Evolutionary conservation across 768 basidiomycete species (phyloP).

Genomic region (Tulasnella sp.): DNA sequence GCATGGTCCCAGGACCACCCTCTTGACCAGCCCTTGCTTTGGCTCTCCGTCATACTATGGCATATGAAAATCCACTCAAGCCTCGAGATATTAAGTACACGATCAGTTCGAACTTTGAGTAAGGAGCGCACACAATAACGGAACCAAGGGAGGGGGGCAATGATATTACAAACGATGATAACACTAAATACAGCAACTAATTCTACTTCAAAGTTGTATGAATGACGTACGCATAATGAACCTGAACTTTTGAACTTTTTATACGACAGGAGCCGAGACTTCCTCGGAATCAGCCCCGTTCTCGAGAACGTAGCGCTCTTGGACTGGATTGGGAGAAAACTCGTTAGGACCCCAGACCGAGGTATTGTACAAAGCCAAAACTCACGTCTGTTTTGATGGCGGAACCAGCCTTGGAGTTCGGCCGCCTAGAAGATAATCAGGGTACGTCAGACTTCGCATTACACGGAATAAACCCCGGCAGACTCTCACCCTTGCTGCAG

Average conservation of each 20-base stretch:
- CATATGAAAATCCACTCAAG: too few relatives aligned
- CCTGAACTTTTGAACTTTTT: neutral
- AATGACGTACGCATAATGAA: neutral
- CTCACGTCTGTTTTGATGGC: conserved; percentile 36
- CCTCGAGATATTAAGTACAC: too few relatives aligned
- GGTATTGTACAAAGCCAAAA: neutral
- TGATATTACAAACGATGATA: neutral
- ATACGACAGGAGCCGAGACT: conserved; percentile 24
- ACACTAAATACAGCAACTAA: neutral
- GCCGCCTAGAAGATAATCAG: conserved; percentile 34
- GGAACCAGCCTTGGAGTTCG: conserved; percentile 36
- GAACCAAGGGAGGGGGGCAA: neutral
- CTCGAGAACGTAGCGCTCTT: conserved; percentile 38
- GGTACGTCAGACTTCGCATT: conserved; percentile 20
- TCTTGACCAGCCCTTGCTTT: too few relatives aligned
- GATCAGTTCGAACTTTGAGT: too few relatives aligned
- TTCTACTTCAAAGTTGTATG: conserved; percentile 14
- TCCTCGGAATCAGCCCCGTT: conserved; percentile 38
- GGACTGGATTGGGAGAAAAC: neutral
- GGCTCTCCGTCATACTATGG: too few relatives aligned
- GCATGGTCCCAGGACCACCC: too few relatives aligned
- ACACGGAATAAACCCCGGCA: neutral
- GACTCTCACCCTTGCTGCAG: conserved; percentile 32
- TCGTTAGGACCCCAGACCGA: neutral
- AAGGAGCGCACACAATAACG: too few relatives aligned